Percentiles rank a stretch among this genome's conserved stretches.
These are phyloP conservation scores for Cercophora newfieldiana DNA, from an alignment of 495 filamentous ascomycete genomes.

Conservation along the genomic window DNA sequence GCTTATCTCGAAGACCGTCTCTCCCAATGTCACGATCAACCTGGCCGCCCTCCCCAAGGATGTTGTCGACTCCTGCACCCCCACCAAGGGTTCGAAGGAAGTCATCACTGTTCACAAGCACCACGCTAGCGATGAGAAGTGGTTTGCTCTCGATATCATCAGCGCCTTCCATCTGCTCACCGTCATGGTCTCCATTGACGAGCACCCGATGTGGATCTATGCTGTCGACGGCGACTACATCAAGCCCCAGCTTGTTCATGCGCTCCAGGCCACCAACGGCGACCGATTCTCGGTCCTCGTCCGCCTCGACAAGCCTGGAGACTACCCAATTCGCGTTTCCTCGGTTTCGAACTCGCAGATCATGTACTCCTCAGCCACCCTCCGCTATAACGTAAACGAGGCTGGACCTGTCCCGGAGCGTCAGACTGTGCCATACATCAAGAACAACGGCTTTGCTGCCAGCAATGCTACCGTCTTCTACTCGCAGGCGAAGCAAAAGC, in stretches of 20 bases:
- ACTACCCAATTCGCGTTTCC: constrained; percentile 45
- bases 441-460: constrained; percentile 39
- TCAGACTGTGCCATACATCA: constrained; percentile 41
- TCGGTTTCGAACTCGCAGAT: constrained; percentile 37
- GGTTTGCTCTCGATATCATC: constrained; percentile 53
- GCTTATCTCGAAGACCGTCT: constrained; percentile 32
- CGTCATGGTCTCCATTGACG: constrained; percentile 46
- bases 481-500: constrained; percentile 34
- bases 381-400: constrained; percentile 15
- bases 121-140: constrained; percentile 27
- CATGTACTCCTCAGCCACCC: constrained; percentile 33
- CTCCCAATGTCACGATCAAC: constrained; percentile 30
- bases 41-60: constrained; percentile 33
- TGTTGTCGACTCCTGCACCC: constrained; percentile 41
- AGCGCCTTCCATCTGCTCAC: constrained; percentile 40
- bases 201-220: constrained; percentile 47
- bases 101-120: constrained; percentile 38
- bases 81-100: constrained; percentile 40
- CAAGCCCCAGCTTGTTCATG: constrained; percentile 40
- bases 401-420: constrained; percentile 26
- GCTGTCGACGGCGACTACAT: constrained; percentile 48
- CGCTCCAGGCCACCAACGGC: constrained; percentile 40
- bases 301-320: constrained; percentile 34
- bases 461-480: constrained; percentile 39
- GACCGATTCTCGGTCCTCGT: constrained; percentile 46